phyloP scores from a whole-genome alignment of 805 yeast species.

The Ogataea trehalophila region DNA sequence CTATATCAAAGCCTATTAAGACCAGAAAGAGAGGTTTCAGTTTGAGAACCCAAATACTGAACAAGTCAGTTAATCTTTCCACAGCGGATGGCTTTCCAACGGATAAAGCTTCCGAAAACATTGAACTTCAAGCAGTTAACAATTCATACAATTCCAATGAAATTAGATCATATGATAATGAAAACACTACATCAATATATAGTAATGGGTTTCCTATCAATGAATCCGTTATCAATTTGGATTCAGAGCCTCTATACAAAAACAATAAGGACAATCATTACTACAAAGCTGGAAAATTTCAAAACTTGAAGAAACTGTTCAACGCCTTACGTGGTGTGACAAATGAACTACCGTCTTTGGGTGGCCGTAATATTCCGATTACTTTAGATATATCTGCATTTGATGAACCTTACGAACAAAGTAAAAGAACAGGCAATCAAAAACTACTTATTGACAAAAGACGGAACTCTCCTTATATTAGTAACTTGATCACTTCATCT shows the following conservation, averaged over 20 bases:
- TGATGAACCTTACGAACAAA: constrained; percentile 24
- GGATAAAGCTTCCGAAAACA: constrained; percentile 14
- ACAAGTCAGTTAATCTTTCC: constrained; percentile 31
- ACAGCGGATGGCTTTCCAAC: constrained; percentile 15
- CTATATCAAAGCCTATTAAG: constrained; percentile 17
- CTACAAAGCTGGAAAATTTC: constrained; percentile 4
- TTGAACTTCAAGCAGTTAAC: constrained; percentile 31
- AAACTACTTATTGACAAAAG: constrained; percentile 64
- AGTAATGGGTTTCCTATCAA: constrained; percentile 7
- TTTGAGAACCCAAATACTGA: constrained; percentile 60
- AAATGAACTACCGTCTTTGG: constrained; percentile 47
- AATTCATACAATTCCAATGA: constrained; percentile 25
- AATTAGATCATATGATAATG: constrained; percentile 13
- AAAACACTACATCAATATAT: constrained; percentile 7
- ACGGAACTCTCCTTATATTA: constrained; percentile 50
- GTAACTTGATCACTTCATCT: constrained; percentile 78
- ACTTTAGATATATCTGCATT: constrained; percentile 37
- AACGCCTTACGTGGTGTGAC: constrained; percentile 41
- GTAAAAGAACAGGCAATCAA: constrained; percentile 21
- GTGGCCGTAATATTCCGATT: constrained; percentile 77
- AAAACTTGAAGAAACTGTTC: constrained; percentile 1
- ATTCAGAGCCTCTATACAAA: constrained; percentile 12
- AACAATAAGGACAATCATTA: constrained; percentile 1
- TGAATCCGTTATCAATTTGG: constrained; percentile 25
- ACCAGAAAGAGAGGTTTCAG: constrained; percentile 62